Evolutionary conservation across 441 rosid genomes (phyloP), one percentile per base, ranked within the genome.

Genomic region (Aquilaria agallochum): DNA sequence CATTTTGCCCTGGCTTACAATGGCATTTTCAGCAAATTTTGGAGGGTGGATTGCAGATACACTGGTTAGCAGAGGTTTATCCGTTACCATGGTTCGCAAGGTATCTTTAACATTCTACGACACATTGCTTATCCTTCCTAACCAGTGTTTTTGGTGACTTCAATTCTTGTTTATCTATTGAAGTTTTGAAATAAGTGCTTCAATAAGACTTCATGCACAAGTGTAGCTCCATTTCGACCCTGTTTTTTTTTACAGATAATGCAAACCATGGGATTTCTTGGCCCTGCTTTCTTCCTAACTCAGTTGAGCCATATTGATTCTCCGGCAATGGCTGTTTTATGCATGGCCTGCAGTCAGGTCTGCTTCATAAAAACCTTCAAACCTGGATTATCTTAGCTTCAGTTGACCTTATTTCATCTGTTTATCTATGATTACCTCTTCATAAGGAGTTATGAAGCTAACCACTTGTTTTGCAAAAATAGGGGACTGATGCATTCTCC

Each of bases 31-130:
- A 51, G 95, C 98, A 50, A 93, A 93, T 69, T 65, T 83, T 58
- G 97, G 97, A 56, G 97, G 98, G 5, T 93, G 98, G 98, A 93
- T 93, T 40, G 96, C 97, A 0, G 95, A 93, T 73, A 88, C 97
- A 59, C 86, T 93, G 31, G 91, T 93, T 15, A 88, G 91, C 90
- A 76, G 68, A 75, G 98, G 98, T 58, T 62, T 61, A 32, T 81
- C 98, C 4, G 87, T 93, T 59, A 93, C 96, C 3, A 76, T 72
- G 31, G 97, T 93, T 69, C 93, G 97, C 49, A 90, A 93, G 98
- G 98, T 88, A 83, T 51, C 51, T 0, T 10, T 11, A 1, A 11
- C 56, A 57, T 67, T 60, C 31, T 62, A 34, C 40, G 7, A 5
- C 5, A 2, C 11, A 5, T n/a, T 1, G 53, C 15, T 50, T 9